A percentile compares a stretch with the other conserved stretches of the same genome.
Evolutionary conservation across 169 alveolate species (phyloP).

Genomic region (Plasmodium inui): DNA sequence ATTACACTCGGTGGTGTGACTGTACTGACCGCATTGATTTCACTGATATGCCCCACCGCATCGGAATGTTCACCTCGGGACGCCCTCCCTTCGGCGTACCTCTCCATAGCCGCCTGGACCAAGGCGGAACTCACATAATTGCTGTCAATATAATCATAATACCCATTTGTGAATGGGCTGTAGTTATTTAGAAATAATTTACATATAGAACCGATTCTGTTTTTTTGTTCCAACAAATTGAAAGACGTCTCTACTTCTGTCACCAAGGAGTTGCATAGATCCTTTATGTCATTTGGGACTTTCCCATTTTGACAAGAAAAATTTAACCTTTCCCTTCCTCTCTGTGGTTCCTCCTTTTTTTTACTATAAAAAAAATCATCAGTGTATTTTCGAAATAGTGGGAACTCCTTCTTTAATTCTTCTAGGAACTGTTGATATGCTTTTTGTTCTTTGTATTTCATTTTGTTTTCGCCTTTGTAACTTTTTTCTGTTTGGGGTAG

Average conservation of each 20-base stretch:
- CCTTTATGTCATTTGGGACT: conserved; percentile 4
- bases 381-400: conserved; percentile 32
- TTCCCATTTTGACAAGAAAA: neutral
- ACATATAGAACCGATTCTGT: conserved; percentile 31
- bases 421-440: conserved; percentile 38
- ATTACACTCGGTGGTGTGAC: neutral
- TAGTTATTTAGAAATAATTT: conserved; percentile 43
- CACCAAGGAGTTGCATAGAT: conserved; percentile 15
- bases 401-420: conserved; percentile 57
- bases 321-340: neutral
- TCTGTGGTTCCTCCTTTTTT: conserved; percentile 11
- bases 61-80: neutral
- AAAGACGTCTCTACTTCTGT: conserved; percentile 44
- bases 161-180: conserved; percentile 14
- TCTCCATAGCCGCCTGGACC: neutral
- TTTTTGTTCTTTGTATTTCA: conserved; percentile 20
- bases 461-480: conserved; percentile 28
- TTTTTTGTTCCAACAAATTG: conserved; percentile 27
- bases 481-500: neutral
- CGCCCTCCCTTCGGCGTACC: neutral
- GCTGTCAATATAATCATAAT: conserved; percentile 36
- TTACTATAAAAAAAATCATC: conserved; percentile 52
- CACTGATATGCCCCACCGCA: neutral
- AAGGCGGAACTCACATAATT: conserved; percentile 23
- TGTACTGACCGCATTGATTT: neutral